phyloP scores from a whole-genome alignment of 192 early-diverging fungal genomes.

The Gigaspora rosea region DNA sequence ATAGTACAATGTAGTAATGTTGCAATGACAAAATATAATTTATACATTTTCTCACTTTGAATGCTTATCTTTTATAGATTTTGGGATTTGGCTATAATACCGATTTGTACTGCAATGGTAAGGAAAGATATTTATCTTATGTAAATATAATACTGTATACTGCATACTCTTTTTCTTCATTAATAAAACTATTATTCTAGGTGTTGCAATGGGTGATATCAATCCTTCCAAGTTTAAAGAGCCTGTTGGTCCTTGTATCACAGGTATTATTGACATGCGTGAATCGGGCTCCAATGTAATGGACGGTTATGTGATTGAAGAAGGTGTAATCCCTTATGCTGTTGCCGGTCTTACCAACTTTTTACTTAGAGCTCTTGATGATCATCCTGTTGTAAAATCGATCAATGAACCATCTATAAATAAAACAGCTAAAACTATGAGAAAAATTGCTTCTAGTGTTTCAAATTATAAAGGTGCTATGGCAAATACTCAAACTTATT shows the following conservation, averaged over 20 bases:
- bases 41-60: background rate
- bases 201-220: constrained; percentile 42
- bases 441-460: constrained; percentile 37
- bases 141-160: background rate
- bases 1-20: no score
- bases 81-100: constrained; percentile 27
- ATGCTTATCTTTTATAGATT: constrained; percentile 16
- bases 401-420: constrained; percentile 29
- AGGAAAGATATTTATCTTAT: background rate
- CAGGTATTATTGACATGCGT: constrained; percentile 49
- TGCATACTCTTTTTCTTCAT: background rate
- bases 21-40: no score
- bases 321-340: constrained; percentile 43
- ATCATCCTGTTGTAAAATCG: constrained; percentile 29
- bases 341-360: constrained; percentile 26
- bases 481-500: constrained; percentile 47
- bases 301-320: constrained; percentile 51
- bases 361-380: constrained; percentile 32
- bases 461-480: constrained; percentile 41
- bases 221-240: constrained; percentile 30
- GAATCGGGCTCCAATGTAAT: constrained; percentile 37
- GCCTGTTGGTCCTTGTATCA: constrained; percentile 46
- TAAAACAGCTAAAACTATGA: constrained; percentile 33
- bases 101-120: constrained; percentile 6
- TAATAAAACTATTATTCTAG: constrained; percentile 12